Evolutionary conservation across 2,329 filamentous ascomycete species (phyloP).

Genomic region (Colletotrichum noveboracense): DNA sequence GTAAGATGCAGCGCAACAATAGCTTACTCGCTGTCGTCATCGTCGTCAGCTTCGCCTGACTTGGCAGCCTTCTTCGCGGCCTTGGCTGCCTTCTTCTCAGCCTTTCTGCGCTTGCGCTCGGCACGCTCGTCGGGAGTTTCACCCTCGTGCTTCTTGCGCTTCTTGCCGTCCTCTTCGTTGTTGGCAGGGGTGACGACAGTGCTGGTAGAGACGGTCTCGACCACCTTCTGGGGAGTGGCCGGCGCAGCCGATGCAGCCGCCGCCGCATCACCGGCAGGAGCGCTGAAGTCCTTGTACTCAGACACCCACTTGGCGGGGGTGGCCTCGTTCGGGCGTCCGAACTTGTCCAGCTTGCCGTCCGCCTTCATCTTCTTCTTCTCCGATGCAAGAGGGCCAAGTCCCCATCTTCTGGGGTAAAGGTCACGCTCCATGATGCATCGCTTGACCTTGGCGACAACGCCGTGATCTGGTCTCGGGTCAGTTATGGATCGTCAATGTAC

Average conservation of each 20-base stretch:
- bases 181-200: slow-evolving; percentile 48
- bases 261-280: slow-evolving; percentile 49
- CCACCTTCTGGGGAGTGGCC: slow-evolving; percentile 40
- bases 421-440: slow-evolving; percentile 99
- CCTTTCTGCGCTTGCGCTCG: slow-evolving; percentile 64
- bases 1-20: slow-evolving; percentile 18
- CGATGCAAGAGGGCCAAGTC: slow-evolving; percentile 86
- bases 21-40: slow-evolving; percentile 57
- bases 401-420: slow-evolving; percentile 96
- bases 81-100: slow-evolving; percentile 65
- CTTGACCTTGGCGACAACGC: slow-evolving; percentile 98
- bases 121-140: slow-evolving; percentile 74
- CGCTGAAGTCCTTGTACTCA: slow-evolving; percentile 88
- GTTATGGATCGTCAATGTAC: background rate
- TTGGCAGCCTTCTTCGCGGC: slow-evolving; percentile 59
- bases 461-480: slow-evolving; percentile 68
- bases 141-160: slow-evolving; percentile 83
- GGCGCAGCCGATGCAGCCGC: slow-evolving; percentile 48
- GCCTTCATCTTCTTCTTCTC: slow-evolving; percentile 99
- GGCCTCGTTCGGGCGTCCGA: slow-evolving; percentile 86
- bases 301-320: slow-evolving; percentile 93
- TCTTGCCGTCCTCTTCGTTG: slow-evolving; percentile 63
- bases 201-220: slow-evolving; percentile 43
- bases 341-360: slow-evolving; percentile 98
- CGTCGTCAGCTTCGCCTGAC: slow-evolving; percentile 46